These are phyloP conservation scores for Epithemia pelagica DNA, from an alignment of 108 stramenopile genomes.

Conservation along the genomic window DNA sequence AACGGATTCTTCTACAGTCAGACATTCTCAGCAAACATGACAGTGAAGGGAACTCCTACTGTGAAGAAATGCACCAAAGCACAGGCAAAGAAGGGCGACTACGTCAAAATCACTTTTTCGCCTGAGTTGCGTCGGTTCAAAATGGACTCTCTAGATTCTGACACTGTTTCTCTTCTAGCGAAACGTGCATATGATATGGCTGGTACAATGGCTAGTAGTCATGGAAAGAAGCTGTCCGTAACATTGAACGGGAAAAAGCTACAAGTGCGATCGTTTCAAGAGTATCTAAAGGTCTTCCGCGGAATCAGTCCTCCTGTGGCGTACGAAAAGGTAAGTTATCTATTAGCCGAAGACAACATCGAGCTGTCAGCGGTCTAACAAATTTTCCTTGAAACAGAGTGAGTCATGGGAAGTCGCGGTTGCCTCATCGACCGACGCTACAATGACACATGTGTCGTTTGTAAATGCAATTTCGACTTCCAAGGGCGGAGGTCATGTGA, in stretches of 20 bases:
- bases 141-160: conserved; percentile 87
- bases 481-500: conserved; percentile 95
- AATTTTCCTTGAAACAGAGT: too few relatives aligned
- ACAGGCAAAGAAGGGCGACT: conserved; percentile 84
- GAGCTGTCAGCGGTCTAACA: too few relatives aligned
- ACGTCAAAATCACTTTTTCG: conserved; percentile 93
- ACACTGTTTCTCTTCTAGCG: conserved; percentile 83
- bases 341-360: too few relatives aligned
- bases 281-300: conserved; percentile 88
- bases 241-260: conserved; percentile 89
- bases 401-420: conserved; percentile 97
- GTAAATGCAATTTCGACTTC: conserved; percentile 96
- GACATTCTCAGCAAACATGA: conserved; percentile 91
- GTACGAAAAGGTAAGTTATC: conserved; percentile 63
- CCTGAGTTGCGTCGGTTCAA: conserved; percentile 92
- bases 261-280: conserved; percentile 85
- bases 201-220: conserved; percentile 78
- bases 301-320: conserved; percentile 73
- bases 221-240: conserved; percentile 84
- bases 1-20: conserved; percentile 78
- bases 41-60: conserved; percentile 46
- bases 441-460: conserved; percentile 92
- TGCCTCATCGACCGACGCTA: conserved; percentile 72
- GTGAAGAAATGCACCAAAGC: conserved; percentile 56
- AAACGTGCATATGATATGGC: conserved; percentile 99